A percentile compares a stretch with the other conserved stretches of the same genome.
phyloP scores from a whole-genome alignment of 192 early-diverging fungal species.

The Dissophora ornata region DNA sequence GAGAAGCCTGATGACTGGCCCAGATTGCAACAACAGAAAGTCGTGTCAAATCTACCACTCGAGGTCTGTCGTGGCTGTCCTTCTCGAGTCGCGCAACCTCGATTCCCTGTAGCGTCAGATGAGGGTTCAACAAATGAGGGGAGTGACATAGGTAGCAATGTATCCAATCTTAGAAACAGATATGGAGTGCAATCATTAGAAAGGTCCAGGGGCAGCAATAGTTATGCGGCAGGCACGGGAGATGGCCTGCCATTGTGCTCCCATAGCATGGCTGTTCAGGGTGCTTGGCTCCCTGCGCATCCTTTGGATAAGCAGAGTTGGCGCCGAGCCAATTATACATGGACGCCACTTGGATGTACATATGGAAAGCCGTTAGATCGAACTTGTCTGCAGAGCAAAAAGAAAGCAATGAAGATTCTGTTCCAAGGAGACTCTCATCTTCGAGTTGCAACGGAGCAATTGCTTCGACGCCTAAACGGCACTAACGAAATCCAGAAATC shows the following conservation, averaged over 20 bases:
- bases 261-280: slow-evolving; percentile 17
- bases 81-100: slow-evolving; percentile 12
- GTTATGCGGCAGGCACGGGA: too few species aligned
- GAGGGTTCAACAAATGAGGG: not conserved
- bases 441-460: slow-evolving; percentile 13
- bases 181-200: not conserved
- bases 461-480: slow-evolving; percentile 20
- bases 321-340: slow-evolving; percentile 38
- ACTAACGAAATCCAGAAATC: slow-evolving; percentile 7
- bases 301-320: slow-evolving; percentile 34
- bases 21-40: not conserved
- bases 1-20: slow-evolving; percentile 32
- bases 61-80: slow-evolving; percentile 34
- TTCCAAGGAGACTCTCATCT: slow-evolving; percentile 42
- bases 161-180: not conserved
- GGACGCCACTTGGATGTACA: slow-evolving; percentile 39
- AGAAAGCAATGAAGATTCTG: slow-evolving; percentile 8
- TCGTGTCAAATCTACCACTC: slow-evolving; percentile 25
- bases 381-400: slow-evolving; percentile 16
- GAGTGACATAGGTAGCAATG: not conserved
- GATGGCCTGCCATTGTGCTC: slow-evolving; percentile 32
- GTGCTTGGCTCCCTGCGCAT: slow-evolving; percentile 42
- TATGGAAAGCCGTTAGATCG: slow-evolving; percentile 17
- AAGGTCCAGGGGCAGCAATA: not conserved
- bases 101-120: slow-evolving; percentile 1